These are phyloP conservation scores for Anacardium occidentale DNA, from an alignment of 345 rosid genomes.

Conservation along the genomic window DNA sequence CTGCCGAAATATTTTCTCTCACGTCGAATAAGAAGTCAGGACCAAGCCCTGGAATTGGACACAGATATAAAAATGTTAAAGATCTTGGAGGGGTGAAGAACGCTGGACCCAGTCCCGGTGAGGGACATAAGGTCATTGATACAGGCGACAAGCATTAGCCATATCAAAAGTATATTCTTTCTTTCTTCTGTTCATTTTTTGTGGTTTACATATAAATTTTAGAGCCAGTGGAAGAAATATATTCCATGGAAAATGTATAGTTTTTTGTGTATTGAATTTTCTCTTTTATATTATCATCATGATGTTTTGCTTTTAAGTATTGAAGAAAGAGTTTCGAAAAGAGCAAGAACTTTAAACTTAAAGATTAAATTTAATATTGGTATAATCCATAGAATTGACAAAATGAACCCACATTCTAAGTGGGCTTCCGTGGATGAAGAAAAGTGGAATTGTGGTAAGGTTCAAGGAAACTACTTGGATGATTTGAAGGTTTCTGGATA, in stretches of 20 bases:
- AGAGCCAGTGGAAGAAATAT: no score
- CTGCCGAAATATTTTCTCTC: neutral
- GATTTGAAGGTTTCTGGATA: no score
- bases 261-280: neutral
- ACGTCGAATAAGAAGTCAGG: slow-evolving; percentile 33
- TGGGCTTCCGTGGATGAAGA: neutral
- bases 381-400: no score
- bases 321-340: no score
- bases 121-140: slow-evolving; percentile 26
- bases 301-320: neutral
- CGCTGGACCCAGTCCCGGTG: slow-evolving; percentile 51
- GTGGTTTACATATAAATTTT: neutral
- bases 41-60: slow-evolving; percentile 42
- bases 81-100: neutral
- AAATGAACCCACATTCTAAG: no score
- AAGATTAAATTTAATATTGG: no score
- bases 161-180: neutral
- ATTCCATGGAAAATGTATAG: neutral
- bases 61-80: slow-evolving; percentile 7
- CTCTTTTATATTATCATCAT: neutral
- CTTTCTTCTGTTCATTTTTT: neutral
- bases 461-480: neutral
- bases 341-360: no score
- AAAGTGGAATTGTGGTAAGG: neutral
- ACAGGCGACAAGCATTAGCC: slow-evolving; percentile 18